Base-by-base conservation (phyloP, 164 flowering plant genomes). In the Liquidambar formosana region DNA sequence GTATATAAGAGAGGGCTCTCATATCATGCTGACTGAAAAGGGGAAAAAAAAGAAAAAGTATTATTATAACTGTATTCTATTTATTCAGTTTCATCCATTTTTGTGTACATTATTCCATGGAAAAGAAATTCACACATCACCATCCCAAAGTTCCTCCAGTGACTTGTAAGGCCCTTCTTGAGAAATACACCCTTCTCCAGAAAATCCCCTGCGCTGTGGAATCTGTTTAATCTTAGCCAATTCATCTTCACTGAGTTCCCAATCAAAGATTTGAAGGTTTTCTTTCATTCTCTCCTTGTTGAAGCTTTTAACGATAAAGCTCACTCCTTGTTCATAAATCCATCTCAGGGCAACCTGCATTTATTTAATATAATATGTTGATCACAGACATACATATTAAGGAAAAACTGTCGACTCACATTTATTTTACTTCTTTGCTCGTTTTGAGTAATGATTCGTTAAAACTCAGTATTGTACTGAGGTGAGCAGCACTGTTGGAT, bases 261-360 rank as follows among this genome's bases (percentile, higher is more conserved):
- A 80, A 61, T 74, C 70, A 46, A 80, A 77, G 51, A 80, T 80
- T 18, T 74, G 67, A 8, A 77, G 48, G 45, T 80, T 80, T 46
- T 80, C 68, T 54, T 67, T 66, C 72, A 80, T 71, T 56, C 83
- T 80, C 47, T 71, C 78, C 48, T 66, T 57, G 74, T 77, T 75
- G 67, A 77, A 75, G 71, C 83, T 80, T 57, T 80, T 80, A 53
- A 70, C 77, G n/a, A 80, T 4, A 45, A 75, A 33, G 13, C 72
- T 64, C 25, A 69, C 70, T 5, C 77, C 78, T 75, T 75, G 80
- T 67, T 80, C 80, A 15, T 72, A 69, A 38, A 69, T 70, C 83
- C 83, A 80, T 59, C 83, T 74, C 64, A 80, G 43, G 5, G 73
- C 64, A 14, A 80, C 58, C 83, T 80, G 33, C 62, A 15, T 54